Evolutionary conservation across 2,329 filamentous ascomycete species (phyloP).

Genomic region (Fusarium sp.): DNA sequence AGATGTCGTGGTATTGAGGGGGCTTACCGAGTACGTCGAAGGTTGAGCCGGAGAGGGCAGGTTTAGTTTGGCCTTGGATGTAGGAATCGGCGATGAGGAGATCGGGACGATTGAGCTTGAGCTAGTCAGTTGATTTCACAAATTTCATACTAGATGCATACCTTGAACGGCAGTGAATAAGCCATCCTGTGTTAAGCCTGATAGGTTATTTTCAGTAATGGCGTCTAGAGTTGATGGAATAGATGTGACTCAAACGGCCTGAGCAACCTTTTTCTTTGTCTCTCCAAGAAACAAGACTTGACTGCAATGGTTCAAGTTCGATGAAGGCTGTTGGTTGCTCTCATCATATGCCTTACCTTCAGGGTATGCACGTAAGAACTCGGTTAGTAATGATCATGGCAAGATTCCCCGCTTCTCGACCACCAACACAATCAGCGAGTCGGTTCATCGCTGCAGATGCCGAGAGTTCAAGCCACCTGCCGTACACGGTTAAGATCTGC

Average conservation of each 20-base stretch:
- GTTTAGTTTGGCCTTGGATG: not conserved
- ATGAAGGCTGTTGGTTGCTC: not conserved
- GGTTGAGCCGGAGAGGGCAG: not conserved
- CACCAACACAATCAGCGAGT: not conserved
- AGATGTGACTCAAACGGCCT: too few relatives aligned
- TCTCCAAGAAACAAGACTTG: accelerated
- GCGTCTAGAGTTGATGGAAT: not conserved
- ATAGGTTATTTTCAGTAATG: accelerated
- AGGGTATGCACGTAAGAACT: not conserved
- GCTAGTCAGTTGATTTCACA: accelerated
- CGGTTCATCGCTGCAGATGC: not conserved
- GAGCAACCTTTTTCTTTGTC: too few relatives aligned
- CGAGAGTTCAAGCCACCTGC: not conserved
- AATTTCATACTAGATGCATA: accelerated
- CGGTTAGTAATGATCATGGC: conserved; percentile 5
- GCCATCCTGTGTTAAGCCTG: not conserved
- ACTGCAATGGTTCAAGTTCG: not conserved
- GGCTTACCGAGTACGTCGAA: conserved; percentile 3
- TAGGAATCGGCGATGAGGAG: conserved; percentile 2
- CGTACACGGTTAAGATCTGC: not conserved
- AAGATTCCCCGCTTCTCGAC: not conserved
- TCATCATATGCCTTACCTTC: not conserved
- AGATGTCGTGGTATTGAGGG: too few relatives aligned
- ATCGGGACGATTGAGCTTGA: not conserved
- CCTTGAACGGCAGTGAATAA: not conserved